Conservation (phyloP, 2,329 filamentous ascomycete genomes). For the Fusarium nelsonii region DNA sequence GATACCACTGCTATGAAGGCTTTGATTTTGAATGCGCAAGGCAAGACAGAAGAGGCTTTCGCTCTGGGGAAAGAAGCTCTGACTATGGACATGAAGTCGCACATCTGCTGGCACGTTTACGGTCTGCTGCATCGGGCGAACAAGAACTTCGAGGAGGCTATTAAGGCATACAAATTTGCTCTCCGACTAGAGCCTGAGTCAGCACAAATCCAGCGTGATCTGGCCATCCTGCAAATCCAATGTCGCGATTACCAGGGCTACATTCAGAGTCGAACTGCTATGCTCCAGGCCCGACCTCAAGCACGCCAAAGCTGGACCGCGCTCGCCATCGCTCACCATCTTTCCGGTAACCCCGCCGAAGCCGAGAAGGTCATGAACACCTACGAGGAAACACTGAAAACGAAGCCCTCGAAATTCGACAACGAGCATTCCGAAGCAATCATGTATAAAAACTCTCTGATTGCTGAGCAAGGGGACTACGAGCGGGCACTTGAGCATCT, state of each 20-base stretch:
- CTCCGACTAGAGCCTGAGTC: constrained; percentile 94
- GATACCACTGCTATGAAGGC: constrained; percentile 99
- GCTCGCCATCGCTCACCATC: constrained; percentile 91
- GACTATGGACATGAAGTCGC: constrained; percentile 97
- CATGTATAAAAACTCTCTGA: constrained; percentile 95
- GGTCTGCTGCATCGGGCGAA: constrained; percentile 91
- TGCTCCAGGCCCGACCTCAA: constrained; percentile 86
- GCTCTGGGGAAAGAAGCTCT: constrained; percentile 91
- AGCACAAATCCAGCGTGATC: constrained; percentile 90
- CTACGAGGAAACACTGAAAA: constrained; percentile 93
- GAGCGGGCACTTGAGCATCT: constrained; percentile 89
- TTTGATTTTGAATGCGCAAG: constrained; percentile 91
- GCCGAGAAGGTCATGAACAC: constrained; percentile 92
- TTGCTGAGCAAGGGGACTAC: constrained; percentile 87
- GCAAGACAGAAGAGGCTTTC: constrained; percentile 94
- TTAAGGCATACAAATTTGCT: constrained; percentile 98
- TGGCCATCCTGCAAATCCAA: constrained; percentile 93
- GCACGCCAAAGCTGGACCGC: constrained; percentile 96
- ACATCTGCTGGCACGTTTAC: constrained; percentile 99
- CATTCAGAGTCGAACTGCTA: constrained; percentile 86
- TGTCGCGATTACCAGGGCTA: constrained; percentile 97
- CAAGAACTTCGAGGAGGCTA: constrained; percentile 99
- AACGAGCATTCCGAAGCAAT: constrained; percentile 94
- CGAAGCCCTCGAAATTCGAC: constrained; percentile 79
- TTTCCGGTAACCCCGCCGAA: constrained; percentile 85